phyloP scores from a whole-genome alignment of 2,329 filamentous ascomycete species.

The Sclerotinia trifoliorum region DNA sequence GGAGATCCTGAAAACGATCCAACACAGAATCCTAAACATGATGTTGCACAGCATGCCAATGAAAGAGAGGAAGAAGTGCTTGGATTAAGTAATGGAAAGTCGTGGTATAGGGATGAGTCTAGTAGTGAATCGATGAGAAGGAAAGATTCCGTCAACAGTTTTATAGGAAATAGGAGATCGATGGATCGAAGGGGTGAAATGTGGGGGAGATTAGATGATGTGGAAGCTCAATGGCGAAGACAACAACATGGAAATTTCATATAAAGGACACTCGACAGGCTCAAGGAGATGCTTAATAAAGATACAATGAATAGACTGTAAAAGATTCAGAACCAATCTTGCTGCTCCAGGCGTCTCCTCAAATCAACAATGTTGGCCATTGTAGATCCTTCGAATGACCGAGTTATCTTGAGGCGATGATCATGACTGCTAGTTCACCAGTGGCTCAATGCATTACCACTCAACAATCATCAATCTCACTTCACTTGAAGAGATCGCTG shows the following conservation, averaged over 20 bases:
- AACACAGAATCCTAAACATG: slow-evolving; percentile 45
- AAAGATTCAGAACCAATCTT: background rate
- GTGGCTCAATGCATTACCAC: too few relatives aligned
- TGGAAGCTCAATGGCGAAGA: slow-evolving; percentile 14
- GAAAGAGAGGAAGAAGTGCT: slow-evolving; percentile 19
- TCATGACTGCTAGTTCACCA: too few relatives aligned
- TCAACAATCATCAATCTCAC: too few relatives aligned
- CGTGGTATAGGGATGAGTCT: background rate
- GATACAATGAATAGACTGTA: background rate
- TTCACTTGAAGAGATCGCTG: too few relatives aligned
- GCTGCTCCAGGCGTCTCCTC: background rate
- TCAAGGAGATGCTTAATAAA: too few relatives aligned
- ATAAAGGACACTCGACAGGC: background rate
- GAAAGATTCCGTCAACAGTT: slow-evolving; percentile 5
- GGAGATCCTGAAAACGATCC: slow-evolving; percentile 45
- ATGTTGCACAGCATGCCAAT: slow-evolving; percentile 30
- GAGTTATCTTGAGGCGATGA: background rate
- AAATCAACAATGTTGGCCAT: background rate
- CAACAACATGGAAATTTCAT: background rate
- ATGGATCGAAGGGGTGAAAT: slow-evolving; percentile 2
- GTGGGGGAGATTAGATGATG: background rate
- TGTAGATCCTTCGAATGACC: background rate
- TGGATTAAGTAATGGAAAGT: background rate
- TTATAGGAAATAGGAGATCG: background rate
- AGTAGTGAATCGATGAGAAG: background rate